Conservation (phyloP, 345 rosid species). For the Xanthoceras sorbifolium region DNA sequence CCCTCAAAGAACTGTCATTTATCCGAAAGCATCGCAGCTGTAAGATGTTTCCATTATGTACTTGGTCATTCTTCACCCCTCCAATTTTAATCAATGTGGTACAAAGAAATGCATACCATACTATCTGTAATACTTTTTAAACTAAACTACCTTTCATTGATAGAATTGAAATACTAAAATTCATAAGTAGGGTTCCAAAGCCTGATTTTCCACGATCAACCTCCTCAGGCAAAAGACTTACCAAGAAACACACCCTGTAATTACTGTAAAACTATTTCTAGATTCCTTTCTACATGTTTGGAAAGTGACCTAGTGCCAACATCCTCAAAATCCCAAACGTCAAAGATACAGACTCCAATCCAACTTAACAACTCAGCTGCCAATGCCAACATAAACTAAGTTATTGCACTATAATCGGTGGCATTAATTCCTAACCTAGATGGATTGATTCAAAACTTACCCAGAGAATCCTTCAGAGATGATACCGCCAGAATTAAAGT, state of each 20-base stretch:
- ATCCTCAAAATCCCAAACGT: no score
- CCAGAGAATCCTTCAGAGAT: neutral
- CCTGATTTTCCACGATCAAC: neutral
- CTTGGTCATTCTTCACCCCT: neutral
- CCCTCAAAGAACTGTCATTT: neutral
- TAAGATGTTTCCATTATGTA: neutral
- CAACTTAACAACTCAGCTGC: no score
- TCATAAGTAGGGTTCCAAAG: neutral
- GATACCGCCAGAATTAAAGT: no score
- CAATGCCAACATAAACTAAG: no score
- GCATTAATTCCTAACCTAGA: no score
- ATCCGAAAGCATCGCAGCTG: neutral
- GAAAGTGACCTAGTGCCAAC: neutral
- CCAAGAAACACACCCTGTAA: neutral
- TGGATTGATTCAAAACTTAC: no score
- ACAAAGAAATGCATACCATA: neutral
- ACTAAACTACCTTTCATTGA: neutral
- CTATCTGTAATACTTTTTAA: neutral
- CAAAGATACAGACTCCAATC: no score
- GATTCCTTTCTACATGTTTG: neutral
- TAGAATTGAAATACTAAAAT: conserved; percentile 1
- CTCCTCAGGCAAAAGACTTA: neutral
- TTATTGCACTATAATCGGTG: no score
- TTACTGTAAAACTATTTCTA: neutral
- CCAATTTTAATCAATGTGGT: neutral